Percentiles rank a stretch among this genome's conserved stretches.
Conservation (phyloP, 495 filamentous ascomycete species). For the Saxophila tyrrhenica region DNA sequence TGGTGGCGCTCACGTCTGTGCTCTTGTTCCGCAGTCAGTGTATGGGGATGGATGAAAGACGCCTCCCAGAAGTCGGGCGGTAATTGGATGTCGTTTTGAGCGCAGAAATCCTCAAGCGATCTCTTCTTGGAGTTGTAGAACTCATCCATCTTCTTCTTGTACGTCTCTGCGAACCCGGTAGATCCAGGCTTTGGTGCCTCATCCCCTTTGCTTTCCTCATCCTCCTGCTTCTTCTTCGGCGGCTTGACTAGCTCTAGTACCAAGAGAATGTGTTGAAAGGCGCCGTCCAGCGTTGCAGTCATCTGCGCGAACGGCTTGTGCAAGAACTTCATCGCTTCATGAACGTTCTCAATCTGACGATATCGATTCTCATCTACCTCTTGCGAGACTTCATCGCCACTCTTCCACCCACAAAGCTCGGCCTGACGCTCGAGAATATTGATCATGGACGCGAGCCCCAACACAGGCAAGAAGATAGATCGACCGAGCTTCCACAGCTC, state of each 20-base stretch:
- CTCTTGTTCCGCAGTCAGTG: slow-evolving; percentile 1
- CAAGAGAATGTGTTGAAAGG: slow-evolving; percentile 47
- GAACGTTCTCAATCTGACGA: slow-evolving; percentile 42
- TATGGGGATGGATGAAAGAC: slow-evolving; percentile 8
- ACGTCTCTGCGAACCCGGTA: slow-evolving; percentile 44
- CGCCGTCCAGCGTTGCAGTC: slow-evolving; percentile 57
- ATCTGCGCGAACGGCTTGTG: slow-evolving; percentile 62
- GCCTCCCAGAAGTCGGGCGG: slow-evolving; percentile 40
- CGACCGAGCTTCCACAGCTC: slow-evolving; percentile 49
- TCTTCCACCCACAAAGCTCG: slow-evolving; percentile 38
- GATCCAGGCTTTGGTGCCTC: slow-evolving; percentile 49
- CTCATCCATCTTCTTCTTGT: slow-evolving; percentile 43
- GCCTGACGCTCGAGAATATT: slow-evolving; percentile 66
- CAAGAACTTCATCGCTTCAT: slow-evolving; percentile 62
- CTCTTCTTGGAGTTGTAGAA: slow-evolving; percentile 47
- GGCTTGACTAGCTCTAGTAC: slow-evolving; percentile 42
- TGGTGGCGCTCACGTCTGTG: slow-evolving; percentile 38
- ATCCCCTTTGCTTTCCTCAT: slow-evolving; percentile 40
- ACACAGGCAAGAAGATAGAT: slow-evolving; percentile 52
- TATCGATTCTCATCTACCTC: slow-evolving; percentile 31
- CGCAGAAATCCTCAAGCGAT: slow-evolving; percentile 42
- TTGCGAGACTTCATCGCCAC: slow-evolving; percentile 23
- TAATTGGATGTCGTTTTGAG: slow-evolving; percentile 42
- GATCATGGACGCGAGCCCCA: slow-evolving; percentile 63
- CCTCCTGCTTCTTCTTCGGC: slow-evolving; percentile 30